These are phyloP conservation scores for Crucihimalaya himalaica DNA, from an alignment of 345 rosid species.

Conservation along the genomic window DNA sequence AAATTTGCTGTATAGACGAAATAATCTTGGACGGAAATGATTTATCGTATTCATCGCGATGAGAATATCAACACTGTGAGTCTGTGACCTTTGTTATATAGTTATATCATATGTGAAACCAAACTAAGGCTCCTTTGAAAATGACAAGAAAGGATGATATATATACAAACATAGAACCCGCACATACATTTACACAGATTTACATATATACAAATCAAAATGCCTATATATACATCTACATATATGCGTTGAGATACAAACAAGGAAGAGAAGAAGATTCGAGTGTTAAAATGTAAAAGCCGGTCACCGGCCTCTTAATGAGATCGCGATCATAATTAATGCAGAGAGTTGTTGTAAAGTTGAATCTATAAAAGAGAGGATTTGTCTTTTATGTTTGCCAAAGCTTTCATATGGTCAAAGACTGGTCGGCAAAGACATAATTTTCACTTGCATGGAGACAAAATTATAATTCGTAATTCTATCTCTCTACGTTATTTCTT, in stretches of 20 bases:
- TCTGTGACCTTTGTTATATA: slow-evolving; percentile 17
- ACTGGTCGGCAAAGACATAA: slow-evolving; percentile 31
- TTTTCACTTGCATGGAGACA: slow-evolving; percentile 34
- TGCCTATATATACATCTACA: too few species aligned
- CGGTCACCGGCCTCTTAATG: slow-evolving; percentile 43
- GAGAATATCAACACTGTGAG: slow-evolving; percentile 31
- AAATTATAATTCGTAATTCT: slow-evolving; percentile 15
- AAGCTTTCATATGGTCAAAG: slow-evolving; percentile 36
- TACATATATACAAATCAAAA: not conserved
- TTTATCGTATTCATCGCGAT: slow-evolving; percentile 22
- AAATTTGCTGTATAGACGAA: not conserved
- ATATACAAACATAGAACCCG: not conserved
- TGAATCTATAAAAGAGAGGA: slow-evolving; percentile 35
- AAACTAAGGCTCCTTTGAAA: slow-evolving; percentile 18
- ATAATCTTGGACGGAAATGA: not conserved
- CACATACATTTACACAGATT: not conserved
- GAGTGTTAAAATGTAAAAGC: slow-evolving; percentile 35
- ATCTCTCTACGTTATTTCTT: not conserved
- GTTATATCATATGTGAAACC: slow-evolving; percentile 28
- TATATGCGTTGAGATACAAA: slow-evolving; percentile 16
- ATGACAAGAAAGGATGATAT: slow-evolving; percentile 6
- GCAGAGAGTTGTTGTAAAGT: slow-evolving; percentile 24
- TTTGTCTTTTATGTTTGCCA: slow-evolving; percentile 37
- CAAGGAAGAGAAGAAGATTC: slow-evolving; percentile 30
- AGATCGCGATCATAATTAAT: slow-evolving; percentile 32